phyloP scores from a whole-genome alignment of 352 stramenopile species.

The Thraustotheca clavata region DNA sequence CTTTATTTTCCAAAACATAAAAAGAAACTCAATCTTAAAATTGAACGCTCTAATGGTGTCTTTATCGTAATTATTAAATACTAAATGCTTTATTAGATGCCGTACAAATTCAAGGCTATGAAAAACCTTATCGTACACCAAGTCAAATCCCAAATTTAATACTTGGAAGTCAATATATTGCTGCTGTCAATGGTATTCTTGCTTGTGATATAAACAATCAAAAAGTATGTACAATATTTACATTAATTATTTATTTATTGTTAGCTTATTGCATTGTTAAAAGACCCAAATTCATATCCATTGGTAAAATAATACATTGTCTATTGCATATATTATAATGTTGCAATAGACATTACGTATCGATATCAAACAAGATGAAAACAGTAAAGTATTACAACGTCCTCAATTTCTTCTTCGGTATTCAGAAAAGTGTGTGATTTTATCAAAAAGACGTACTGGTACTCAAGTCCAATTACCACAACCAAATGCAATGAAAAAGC shows the following conservation, averaged over 20 bases:
- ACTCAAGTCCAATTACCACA: no score
- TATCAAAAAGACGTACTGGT: no score
- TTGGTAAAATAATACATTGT: no score
- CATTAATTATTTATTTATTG: no score
- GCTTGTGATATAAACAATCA: background rate
- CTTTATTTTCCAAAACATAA: background rate
- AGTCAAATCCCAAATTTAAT: background rate
- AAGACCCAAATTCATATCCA: no score
- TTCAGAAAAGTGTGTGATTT: no score
- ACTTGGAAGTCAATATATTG: conserved; percentile 4
- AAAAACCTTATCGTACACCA: background rate
- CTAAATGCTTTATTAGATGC: background rate
- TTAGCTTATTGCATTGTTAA: no score
- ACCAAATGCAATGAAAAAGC: background rate
- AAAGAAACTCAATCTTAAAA: conserved; percentile 7
- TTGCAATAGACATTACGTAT: background rate
- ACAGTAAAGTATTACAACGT: background rate
- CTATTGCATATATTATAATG: background rate
- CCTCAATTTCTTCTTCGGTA: background rate
- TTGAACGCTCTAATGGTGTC: background rate
- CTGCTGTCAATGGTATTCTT: background rate
- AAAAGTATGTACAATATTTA: no score
- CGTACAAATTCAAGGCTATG: background rate
- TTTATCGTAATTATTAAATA: background rate
- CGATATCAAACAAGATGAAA: background rate